Evolutionary conservation across 2,329 filamentous ascomycete species (phyloP).

Genomic region (Aspergillus latus): DNA sequence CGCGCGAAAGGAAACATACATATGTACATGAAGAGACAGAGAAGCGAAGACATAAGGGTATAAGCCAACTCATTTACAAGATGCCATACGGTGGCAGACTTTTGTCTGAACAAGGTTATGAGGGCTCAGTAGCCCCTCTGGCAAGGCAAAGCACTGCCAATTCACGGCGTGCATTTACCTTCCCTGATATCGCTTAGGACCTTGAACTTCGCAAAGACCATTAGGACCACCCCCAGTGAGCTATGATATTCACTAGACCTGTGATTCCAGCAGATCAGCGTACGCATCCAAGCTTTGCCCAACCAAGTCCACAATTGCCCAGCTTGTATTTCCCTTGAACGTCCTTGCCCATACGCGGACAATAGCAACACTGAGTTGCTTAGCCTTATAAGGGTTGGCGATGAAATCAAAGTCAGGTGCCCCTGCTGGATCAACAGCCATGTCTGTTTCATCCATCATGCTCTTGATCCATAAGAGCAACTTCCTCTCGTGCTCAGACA

Average conservation of each 20-base stretch:
- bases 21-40: slow-evolving; percentile 24
- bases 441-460: not conserved
- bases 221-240: not conserved
- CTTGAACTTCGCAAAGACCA: not conserved
- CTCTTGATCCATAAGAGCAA: not conserved
- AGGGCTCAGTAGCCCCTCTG: too few species aligned
- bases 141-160: not conserved
- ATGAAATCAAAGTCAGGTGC: too few species aligned
- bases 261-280: slow-evolving; percentile 45
- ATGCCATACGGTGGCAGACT: slow-evolving; percentile 1
- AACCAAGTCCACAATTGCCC: not conserved
- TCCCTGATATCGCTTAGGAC: not conserved
- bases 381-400: too few species aligned
- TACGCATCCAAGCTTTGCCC: slow-evolving; percentile 31
- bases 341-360: not conserved
- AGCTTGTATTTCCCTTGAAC: not conserved
- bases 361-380: not conserved
- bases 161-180: not conserved
- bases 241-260: slow-evolving; percentile 15
- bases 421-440: not conserved
- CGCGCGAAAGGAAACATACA: slow-evolving; percentile 14
- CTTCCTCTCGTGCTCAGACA: not conserved
- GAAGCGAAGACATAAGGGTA: slow-evolving; percentile 21
- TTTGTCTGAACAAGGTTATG: not conserved
- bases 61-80: slow-evolving; percentile 21